Conservation (phyloP, 192 early-diverging fungal species). For the Allomyces arbusculus region DNA sequence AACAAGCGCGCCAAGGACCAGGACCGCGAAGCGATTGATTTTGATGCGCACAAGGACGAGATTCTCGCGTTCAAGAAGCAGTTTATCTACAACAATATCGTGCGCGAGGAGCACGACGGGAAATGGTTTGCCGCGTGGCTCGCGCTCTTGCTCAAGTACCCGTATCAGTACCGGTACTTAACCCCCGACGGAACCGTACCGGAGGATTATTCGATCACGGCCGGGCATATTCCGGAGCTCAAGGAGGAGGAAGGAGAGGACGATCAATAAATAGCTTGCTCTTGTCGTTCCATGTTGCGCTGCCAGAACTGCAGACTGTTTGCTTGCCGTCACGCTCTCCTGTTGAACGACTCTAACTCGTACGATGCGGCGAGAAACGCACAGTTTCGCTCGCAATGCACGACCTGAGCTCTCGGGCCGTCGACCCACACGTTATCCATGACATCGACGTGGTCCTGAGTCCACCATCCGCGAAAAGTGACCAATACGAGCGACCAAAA, state of each 20-base stretch:
- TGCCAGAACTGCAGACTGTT: too few relatives aligned
- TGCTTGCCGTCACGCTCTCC: too few relatives aligned
- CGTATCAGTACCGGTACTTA: slow-evolving; percentile 36
- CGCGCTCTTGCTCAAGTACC: not conserved
- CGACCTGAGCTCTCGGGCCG: too few relatives aligned
- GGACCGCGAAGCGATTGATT: slow-evolving; percentile 21
- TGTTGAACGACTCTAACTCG: too few relatives aligned
- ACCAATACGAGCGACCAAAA: too few relatives aligned
- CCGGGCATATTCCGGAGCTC: slow-evolving; percentile 1
- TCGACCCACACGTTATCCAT: too few relatives aligned
- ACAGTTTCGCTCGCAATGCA: too few relatives aligned
- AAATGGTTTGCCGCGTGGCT: slow-evolving; percentile 14
- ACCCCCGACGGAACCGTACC: slow-evolving; percentile 35
- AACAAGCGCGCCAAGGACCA: slow-evolving; percentile 21
- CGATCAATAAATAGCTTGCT: slow-evolving; percentile 1
- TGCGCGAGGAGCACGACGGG: slow-evolving; percentile 48
- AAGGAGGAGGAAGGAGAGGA: slow-evolving; percentile 10
- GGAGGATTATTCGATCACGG: slow-evolving; percentile 12
- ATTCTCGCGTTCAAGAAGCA: slow-evolving; percentile 75
- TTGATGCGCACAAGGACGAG: slow-evolving; percentile 36
- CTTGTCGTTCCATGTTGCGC: too few relatives aligned
- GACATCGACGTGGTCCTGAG: too few relatives aligned
- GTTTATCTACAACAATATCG: slow-evolving; percentile 66
- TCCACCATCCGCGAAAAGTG: too few relatives aligned
- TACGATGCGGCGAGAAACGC: too few relatives aligned